These are phyloP conservation scores for Panaeolus papilionaceus DNA, from an alignment of 768 basidiomycete species.

Conservation along the genomic window DNA sequence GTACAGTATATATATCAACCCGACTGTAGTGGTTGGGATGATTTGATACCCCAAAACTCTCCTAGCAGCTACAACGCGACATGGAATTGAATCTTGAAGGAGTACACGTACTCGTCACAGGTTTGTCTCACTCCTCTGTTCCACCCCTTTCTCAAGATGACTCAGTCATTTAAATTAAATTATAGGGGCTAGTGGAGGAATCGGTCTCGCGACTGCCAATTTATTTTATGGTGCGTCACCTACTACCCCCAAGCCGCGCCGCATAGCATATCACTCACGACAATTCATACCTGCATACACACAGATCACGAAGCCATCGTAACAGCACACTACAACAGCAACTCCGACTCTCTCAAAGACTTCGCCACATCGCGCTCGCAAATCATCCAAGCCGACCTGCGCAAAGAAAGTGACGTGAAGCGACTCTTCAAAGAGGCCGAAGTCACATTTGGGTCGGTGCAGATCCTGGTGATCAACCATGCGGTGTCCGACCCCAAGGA, in stretches of 20 bases:
- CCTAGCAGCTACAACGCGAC: not conserved
- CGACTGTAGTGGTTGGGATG: not conserved
- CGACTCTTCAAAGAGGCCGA: conserved; percentile 53
- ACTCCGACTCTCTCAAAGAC: conserved; percentile 44
- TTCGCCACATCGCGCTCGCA: conserved; percentile 42
- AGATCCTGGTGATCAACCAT: conserved; percentile 68
- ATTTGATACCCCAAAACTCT: not conserved
- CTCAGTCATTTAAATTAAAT: not conserved
- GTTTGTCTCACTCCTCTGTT: conserved; percentile 37
- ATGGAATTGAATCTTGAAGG: conserved; percentile 63
- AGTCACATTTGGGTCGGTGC: conserved; percentile 54
- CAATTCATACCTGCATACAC: not conserved
- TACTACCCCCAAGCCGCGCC: not conserved
- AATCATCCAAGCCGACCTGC: conserved; percentile 63
- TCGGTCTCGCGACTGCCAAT: conserved; percentile 67
- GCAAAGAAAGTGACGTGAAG: conserved; percentile 57
- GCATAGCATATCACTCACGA: not conserved
- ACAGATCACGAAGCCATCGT: conserved; percentile 75
- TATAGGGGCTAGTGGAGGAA: conserved; percentile 77
- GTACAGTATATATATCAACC: conserved; percentile 1
- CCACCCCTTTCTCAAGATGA: not conserved
- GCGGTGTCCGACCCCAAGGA: conserved; percentile 54
- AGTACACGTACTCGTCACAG: conserved; percentile 75
- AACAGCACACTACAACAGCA: conserved; percentile 74
- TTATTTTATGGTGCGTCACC: conserved; percentile 57